phyloP scores from a whole-genome alignment of 306 rosid species.

The Erythrophleum fordii region DNA sequence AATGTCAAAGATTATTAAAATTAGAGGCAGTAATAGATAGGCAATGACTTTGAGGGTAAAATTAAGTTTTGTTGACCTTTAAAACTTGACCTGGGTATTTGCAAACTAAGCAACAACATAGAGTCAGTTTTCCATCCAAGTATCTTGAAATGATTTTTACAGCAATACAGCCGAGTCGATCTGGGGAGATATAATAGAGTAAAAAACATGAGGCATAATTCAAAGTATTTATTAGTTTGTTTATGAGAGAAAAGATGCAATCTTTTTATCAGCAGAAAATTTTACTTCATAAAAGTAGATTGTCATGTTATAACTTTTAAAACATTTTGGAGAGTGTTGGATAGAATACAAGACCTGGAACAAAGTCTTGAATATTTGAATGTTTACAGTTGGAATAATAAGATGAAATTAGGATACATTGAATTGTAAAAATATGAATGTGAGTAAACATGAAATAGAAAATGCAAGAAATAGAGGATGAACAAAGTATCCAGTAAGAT shows the following conservation, averaged over 20 bases:
- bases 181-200: slow-evolving; percentile 39
- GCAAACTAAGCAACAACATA: slow-evolving; percentile 64
- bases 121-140: slow-evolving; percentile 74
- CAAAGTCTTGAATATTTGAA: no score
- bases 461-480: slow-evolving; percentile 1
- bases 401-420: not conserved
- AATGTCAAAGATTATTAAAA: no score
- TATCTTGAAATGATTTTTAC: slow-evolving; percentile 64
- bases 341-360: no score
- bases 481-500: slow-evolving; percentile 63
- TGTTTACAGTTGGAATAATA: slow-evolving; percentile 4
- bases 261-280: not conserved
- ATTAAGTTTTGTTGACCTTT: not conserved
- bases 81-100: slow-evolving; percentile 54
- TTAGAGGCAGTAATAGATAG: no score
- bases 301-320: not conserved
- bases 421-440: no score
- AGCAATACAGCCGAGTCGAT: slow-evolving; percentile 52
- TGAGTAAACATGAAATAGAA: slow-evolving; percentile 22
- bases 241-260: not conserved
- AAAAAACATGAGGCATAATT: slow-evolving; percentile 13
- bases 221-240: no score
- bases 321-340: not conserved
- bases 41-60: no score
- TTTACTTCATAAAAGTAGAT: not conserved